These are phyloP conservation scores for Saccharomycopsis crataegensis DNA, from an alignment of 1,139 yeast species.

Conservation along the genomic window DNA sequence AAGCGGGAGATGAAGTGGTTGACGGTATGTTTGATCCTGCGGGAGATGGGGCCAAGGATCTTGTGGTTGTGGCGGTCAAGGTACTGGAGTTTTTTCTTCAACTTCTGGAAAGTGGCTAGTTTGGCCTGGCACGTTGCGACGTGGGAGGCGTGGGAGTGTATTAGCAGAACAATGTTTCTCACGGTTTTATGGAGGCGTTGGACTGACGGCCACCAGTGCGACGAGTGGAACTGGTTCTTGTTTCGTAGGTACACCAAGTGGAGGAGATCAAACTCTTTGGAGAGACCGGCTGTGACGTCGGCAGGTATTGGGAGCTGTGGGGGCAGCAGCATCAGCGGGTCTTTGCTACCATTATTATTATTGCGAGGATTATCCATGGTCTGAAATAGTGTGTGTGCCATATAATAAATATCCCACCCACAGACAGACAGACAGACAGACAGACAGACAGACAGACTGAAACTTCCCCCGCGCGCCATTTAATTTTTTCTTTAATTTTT, in stretches of 20 bases:
- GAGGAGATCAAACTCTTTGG: constrained; percentile 4
- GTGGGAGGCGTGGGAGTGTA: too few relatives aligned
- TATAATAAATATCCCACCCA: too few relatives aligned
- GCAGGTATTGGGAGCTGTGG: too few relatives aligned
- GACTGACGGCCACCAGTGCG: constrained; percentile 4
- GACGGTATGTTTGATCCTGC: not conserved
- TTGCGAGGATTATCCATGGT: too few relatives aligned
- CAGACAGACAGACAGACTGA: too few relatives aligned
- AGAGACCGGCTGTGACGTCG: not conserved
- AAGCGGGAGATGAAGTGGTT: not conserved
- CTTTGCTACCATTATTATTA: too few relatives aligned
- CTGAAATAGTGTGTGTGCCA: too few relatives aligned
- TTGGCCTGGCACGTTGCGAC: not conserved
- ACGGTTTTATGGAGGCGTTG: not conserved
- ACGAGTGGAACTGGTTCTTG: constrained; percentile 6
- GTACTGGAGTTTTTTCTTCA: not conserved
- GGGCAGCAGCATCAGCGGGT: too few relatives aligned
- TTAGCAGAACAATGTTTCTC: not conserved
- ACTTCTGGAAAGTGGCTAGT: not conserved
- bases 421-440: too few relatives aligned
- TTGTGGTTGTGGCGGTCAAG: not conserved
- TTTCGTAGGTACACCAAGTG: constrained; percentile 3
- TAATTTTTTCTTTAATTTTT: too few relatives aligned
- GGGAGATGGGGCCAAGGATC: not conserved
- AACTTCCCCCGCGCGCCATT: too few relatives aligned